A percentile compares a stretch with the other conserved stretches of the same genome.
Conservation (phyloP, 73 alveolate species). For the Stentor coeruleus region DNA sequence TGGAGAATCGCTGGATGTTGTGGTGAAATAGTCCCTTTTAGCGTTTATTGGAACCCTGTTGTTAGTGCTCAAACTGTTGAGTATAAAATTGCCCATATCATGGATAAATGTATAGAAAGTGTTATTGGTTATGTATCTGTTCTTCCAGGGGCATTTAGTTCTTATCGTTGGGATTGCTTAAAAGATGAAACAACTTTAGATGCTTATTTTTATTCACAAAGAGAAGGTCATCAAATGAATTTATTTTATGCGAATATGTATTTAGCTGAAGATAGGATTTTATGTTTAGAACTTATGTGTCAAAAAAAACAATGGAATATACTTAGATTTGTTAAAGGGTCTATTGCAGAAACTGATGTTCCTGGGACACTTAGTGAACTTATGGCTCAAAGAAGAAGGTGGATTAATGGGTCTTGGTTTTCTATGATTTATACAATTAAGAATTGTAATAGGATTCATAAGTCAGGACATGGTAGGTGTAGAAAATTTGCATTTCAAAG, state of each 20-base stretch:
- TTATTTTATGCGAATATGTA: constrained; percentile 45
- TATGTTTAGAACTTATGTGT: constrained; percentile 37
- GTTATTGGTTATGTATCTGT: constrained; percentile 30
- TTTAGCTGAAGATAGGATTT: constrained; percentile 65
- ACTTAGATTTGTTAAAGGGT: constrained; percentile 34
- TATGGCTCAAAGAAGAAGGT: constrained; percentile 21
- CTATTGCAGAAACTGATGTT: constrained; percentile 45
- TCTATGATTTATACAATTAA: background rate
- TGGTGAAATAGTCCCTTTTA: constrained; percentile 25
- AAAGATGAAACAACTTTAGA: background rate
- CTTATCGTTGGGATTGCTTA: constrained; percentile 35
- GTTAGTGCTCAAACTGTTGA: constrained; percentile 25
- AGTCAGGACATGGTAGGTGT: background rate
- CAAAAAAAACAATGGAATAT: background rate
- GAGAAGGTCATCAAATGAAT: background rate
- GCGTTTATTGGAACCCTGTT: background rate
- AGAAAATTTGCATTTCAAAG: background rate
- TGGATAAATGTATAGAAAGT: constrained; percentile 17
- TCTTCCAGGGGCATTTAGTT: constrained; percentile 45
- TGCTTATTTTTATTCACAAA: background rate
- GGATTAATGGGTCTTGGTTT: constrained; percentile 30
- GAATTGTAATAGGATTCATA: background rate
- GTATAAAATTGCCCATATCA: constrained; percentile 27
- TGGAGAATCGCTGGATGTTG: constrained; percentile 20
- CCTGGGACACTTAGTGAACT: constrained; percentile 12